Conservation (phyloP, 1,284 basidiomycete species). For the Porogramme epimiltina region DNA sequence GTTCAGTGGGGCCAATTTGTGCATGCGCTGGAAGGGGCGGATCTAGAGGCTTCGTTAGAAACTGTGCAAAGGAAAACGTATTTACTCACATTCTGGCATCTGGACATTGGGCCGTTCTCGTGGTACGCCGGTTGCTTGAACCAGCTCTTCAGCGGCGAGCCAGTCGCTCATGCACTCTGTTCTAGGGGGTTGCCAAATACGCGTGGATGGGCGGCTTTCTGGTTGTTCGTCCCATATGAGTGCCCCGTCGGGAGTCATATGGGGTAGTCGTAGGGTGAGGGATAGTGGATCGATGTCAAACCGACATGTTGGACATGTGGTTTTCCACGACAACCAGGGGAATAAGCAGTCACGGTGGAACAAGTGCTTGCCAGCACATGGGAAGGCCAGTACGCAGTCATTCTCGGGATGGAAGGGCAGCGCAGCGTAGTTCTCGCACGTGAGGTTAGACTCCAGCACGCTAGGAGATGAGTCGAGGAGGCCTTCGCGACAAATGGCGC, state of each 20-base stretch:
- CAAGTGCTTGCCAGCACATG: slow-evolving; percentile 34
- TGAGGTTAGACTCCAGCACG: not conserved
- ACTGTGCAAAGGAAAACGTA: not conserved
- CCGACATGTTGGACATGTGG: slow-evolving; percentile 35
- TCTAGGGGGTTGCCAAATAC: slow-evolving; percentile 28
- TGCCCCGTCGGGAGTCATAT: slow-evolving; percentile 4
- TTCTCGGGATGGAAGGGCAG: slow-evolving; percentile 20
- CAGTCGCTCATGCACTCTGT: slow-evolving; percentile 24
- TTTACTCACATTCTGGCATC: slow-evolving; percentile 16
- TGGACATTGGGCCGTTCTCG: slow-evolving; percentile 11
- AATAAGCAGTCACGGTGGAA: slow-evolving; percentile 31
- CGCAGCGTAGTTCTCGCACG: slow-evolving; percentile 6
- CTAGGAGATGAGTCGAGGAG: slow-evolving; percentile 15
- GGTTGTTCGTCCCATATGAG: not conserved
- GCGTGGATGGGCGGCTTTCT: not conserved
- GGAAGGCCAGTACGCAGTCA: slow-evolving; percentile 27
- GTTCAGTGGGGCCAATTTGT: too few species aligned
- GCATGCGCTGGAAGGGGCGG: too few species aligned
- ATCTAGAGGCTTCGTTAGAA: too few species aligned
- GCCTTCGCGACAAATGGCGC: slow-evolving; percentile 32
- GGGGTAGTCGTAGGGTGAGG: slow-evolving; percentile 21
- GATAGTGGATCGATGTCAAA: slow-evolving; percentile 35
- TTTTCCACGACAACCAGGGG: slow-evolving; percentile 34
- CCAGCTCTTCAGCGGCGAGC: slow-evolving; percentile 28
- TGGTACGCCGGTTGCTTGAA: slow-evolving; percentile 9